phyloP scores from a whole-genome alignment of 1,139 yeast species.

The Geotrichum carabidarum region DNA sequence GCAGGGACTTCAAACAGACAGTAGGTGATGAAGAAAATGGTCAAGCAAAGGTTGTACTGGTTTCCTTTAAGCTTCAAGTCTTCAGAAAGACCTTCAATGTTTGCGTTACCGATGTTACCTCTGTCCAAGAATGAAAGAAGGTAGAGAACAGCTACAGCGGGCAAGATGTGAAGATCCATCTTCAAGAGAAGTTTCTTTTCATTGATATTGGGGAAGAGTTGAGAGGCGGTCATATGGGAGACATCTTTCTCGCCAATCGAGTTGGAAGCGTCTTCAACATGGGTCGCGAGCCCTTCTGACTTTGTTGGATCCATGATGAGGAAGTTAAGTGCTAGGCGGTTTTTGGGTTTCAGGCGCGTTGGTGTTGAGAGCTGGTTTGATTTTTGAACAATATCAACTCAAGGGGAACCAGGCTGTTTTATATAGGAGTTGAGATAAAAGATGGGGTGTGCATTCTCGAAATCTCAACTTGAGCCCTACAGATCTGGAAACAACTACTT shows the following conservation, averaged over 20 bases:
- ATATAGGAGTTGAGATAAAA: too few species aligned
- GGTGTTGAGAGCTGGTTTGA: background rate
- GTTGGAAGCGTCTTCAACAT: background rate
- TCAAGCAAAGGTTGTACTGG: constrained; percentile 49
- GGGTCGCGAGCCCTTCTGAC: constrained; percentile 5
- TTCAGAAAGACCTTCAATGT: constrained; percentile 51
- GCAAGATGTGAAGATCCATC: constrained; percentile 26
- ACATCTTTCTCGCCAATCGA: background rate
- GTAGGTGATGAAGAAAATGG: constrained; percentile 53
- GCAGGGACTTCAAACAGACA: constrained; percentile 51
- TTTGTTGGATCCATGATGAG: constrained; percentile 2
- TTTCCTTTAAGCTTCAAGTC: constrained; percentile 46
- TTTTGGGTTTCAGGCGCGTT: background rate
- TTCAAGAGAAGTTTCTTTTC: constrained; percentile 21
- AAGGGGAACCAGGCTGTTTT: too few species aligned
- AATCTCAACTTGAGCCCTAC: too few species aligned
- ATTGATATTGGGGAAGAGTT: constrained; percentile 12
- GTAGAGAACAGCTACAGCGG: constrained; percentile 44
- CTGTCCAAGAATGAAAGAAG: constrained; percentile 54
- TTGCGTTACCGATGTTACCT: constrained; percentile 56
- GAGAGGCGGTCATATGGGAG: constrained; percentile 11
- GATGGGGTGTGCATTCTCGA: too few species aligned
- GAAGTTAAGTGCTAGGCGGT: background rate
- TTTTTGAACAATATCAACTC: background rate
- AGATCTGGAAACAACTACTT: too few species aligned